These are phyloP conservation scores for Suillus occidentalis DNA, from an alignment of 768 basidiomycete genomes.

Conservation along the genomic window DNA sequence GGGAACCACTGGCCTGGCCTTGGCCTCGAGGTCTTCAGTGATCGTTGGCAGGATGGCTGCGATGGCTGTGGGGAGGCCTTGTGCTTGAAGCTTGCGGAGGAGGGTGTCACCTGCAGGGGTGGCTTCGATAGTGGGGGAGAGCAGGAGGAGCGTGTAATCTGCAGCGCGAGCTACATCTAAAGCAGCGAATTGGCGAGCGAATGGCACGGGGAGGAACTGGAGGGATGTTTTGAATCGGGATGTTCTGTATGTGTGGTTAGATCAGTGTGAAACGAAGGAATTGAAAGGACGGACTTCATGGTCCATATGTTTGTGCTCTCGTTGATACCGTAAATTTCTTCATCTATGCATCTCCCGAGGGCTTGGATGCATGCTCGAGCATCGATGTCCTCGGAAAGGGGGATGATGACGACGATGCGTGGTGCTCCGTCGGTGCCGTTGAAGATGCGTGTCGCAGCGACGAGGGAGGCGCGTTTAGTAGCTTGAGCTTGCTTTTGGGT, in stretches of 20 bases:
- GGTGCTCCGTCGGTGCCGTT: too few species aligned
- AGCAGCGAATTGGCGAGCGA: constrained; percentile 69
- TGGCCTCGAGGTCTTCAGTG: constrained; percentile 54
- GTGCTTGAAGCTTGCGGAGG: constrained; percentile 83
- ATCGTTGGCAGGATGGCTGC: too few species aligned
- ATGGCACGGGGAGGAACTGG: constrained; percentile 79
- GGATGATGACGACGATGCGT: constrained; percentile 84
- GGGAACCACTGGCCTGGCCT: constrained; percentile 64
- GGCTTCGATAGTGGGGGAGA: constrained; percentile 84
- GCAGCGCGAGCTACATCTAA: constrained; percentile 86
- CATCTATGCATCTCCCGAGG: constrained; percentile 57
- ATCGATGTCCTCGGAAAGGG: constrained; percentile 69
- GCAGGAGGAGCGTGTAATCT: constrained; percentile 85
- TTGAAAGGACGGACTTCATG: constrained; percentile 51
- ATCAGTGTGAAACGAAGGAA: neutral
- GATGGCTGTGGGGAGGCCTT: constrained; percentile 85
- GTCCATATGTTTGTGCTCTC: constrained; percentile 45
- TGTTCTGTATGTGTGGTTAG: constrained; percentile 47
- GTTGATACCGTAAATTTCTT: constrained; percentile 27
- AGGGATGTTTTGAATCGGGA: constrained; percentile 90
- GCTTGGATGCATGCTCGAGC: constrained; percentile 50
- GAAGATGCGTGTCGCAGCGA: constrained; percentile 43
- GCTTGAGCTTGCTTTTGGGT: constrained; percentile 73
- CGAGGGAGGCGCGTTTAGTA: neutral
- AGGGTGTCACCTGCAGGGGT: constrained; percentile 83